Evolutionary conservation across 1,284 basidiomycete species (phyloP).

Genomic region (Phaffia rhodozyma): DNA sequence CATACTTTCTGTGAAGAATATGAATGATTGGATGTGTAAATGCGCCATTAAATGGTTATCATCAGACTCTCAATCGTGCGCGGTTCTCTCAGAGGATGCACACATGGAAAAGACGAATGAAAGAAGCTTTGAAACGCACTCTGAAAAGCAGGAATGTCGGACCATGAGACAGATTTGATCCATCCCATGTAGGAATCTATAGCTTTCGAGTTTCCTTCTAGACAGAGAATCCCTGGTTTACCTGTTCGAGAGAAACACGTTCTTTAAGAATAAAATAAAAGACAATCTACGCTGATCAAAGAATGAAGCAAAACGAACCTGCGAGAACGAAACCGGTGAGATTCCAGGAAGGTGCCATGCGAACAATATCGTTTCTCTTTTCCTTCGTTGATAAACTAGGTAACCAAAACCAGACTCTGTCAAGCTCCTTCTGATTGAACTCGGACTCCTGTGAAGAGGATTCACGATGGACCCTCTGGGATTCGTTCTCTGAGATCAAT

Average conservation of each 20-base stretch:
- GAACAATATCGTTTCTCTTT: slow-evolving; percentile 36
- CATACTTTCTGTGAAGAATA: slow-evolving; percentile 28
- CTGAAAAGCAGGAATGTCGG: slow-evolving; percentile 38
- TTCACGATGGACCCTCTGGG: no score
- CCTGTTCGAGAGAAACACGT: slow-evolving; percentile 23
- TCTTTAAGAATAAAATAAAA: no score
- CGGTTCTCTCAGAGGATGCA: slow-evolving; percentile 29
- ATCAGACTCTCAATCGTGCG: no score
- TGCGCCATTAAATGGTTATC: no score
- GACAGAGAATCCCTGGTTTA: slow-evolving; percentile 37
- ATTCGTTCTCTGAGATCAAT: neutral
- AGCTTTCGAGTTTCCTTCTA: slow-evolving; percentile 33
- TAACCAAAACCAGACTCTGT: slow-evolving; percentile 37
- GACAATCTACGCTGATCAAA: neutral
- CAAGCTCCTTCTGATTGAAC: slow-evolving; percentile 17
- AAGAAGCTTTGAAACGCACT: neutral
- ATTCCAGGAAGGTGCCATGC: slow-evolving; percentile 30
- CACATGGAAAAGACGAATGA: slow-evolving; percentile 25
- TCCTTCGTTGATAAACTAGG: slow-evolving; percentile 33
- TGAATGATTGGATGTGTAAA: no score
- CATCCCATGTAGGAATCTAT: slow-evolving; percentile 35
- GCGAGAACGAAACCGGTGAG: slow-evolving; percentile 38
- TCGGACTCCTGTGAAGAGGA: neutral
- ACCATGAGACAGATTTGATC: slow-evolving; percentile 39
- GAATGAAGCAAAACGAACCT: slow-evolving; percentile 21